Base-by-base conservation (phyloP, 306 rosid genomes). In the Vigna radiata region DNA sequence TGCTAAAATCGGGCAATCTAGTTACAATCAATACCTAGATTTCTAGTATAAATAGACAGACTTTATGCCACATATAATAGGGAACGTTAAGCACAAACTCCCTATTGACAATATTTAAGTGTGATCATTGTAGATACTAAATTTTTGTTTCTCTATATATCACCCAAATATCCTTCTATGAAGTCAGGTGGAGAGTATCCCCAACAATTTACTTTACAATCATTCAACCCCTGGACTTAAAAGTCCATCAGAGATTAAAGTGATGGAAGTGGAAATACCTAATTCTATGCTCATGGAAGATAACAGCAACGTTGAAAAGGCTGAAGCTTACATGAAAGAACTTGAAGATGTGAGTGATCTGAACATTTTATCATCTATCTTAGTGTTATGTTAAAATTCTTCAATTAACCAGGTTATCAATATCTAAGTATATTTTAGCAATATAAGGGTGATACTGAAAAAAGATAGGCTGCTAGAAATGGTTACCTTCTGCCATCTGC, bases 301-400 rank as follows among this genome's bases (percentile, higher is more conserved):
- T 76, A 87, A 90, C 77, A 82, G 86, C 77, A 89, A 72, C 77
- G 90, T 95, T 69, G 91, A 87, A 89, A 92, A 90, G 84, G 97
- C 97, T 75, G 96, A 90, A 81, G 89, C 87, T 17, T 90, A 85
- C 80, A 64, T 88, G 68, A 89, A 89, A 86, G 97, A 95, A 70
- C 97, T 95, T 81, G 97, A 95, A 65, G 86, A 88, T 75, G 97
- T 90, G 86, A 92, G 99, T 86, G 50, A 76, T 79, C 49, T 68
- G 43, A 21, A 17, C 78, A 69, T 46, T 49, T 21, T 77, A 63
- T 17, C 25, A 58, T 72, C 47, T 73, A 55, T 59, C n/a, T 56
- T 76, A 53, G 33, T 53, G 61, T 44, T 31, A 19, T 55, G 53
- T 47, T 70, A 50, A 72, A 66, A 25, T 7, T 53, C 71, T 75